Evolutionary conservation across 129 eudicot species (phyloP), one percentile per base, ranked within the genome.

Genomic region (Sambucus nigra): DNA sequence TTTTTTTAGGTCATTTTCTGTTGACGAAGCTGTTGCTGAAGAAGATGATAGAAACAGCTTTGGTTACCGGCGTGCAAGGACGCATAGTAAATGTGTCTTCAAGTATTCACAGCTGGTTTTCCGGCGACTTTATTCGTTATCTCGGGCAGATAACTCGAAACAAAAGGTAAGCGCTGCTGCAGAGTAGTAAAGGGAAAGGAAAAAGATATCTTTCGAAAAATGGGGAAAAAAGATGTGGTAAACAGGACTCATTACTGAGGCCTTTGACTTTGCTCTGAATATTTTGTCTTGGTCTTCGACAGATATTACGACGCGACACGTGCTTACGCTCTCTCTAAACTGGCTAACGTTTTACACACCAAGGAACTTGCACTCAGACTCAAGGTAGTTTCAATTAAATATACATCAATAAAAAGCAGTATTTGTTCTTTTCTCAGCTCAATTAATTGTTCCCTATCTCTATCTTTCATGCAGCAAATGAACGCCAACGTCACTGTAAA

Each of bases 251-350:
- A 45, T 45, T 45, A 45, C 50, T 18, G 22, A 21, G 20, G 1
- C 50, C 50, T 60, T 65, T 66, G 62, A 60, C 68, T 56, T 67
- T 73, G 31, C 39, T 26, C 56, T 47, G 67, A 41, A 47, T n/a
- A 40, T 32, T 44, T 53, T 32, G 38, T 61, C 38, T 49, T 19
- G 56, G 28, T 19, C 28, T 24, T 55, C 51, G 50, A 38, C 83
- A 81, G 91, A 62, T 45, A 70, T 55, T 86, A 81, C 75, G 92
- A 87, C 65, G 94, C 89, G 53, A 91, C 95, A 79, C 95, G 99
- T 81, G 99, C 99, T 23, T 91, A 91, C 69, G 84, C 99, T 22
- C 73, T 85, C 68, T 91, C 99, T 67, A 91, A 91, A 82, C 89
- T 91, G 26, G 98, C 99, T 39, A 91, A 85, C 84, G 88, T 91